Base-by-base conservation (phyloP, 129 eudicot species). In the Arctium lappa region DNA sequence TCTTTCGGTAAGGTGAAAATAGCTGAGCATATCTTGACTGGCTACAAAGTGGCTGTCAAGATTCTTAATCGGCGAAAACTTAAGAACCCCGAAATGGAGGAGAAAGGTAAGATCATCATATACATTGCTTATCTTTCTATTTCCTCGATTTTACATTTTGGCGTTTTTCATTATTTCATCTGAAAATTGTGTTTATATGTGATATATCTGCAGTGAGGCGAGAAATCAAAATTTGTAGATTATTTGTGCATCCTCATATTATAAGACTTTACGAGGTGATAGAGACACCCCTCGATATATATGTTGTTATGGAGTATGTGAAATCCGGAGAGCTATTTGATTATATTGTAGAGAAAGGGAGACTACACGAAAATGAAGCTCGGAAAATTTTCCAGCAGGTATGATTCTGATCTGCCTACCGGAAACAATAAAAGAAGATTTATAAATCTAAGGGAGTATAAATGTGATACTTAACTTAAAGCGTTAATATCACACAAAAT, bases 211-310 rank as follows among this genome's bases (percentile, higher is more conserved):
- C 88, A 93, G 98, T 91, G 76, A 82, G 90, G 81, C 91, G 98
- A 62, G 98, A 91, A 81, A 93, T 91, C 44, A 93, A 91, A 86
- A 93, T 93, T 69, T 86, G 94, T 77, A 85, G 97, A 79, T 79
- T 93, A 71, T 91, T 93, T 70, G 94, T 91, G 77, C 98, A 93
- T 82, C 98, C 98, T 46, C 98, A 93, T 86, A 91, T 93, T 75
- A 90, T 93, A 85, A 94, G 98, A 48, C 91, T 93, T 60, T 93
- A 93, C 74, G 98, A 93, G 89, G 98, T 93, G 81, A 93, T 93
- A 79, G 97, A 93, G 90, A 93, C 97, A 75, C 97, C 92, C n/a
- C 72, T 92, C 5, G 97, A 93, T 81, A 90, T 91, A 73, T 91
- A 87, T 79, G 94, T 93, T n/a, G 93, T 93, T 29, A 93, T 93